Conservation (phyloP, 495 filamentous ascomycete species). For the Bacidia rubella region DNA sequence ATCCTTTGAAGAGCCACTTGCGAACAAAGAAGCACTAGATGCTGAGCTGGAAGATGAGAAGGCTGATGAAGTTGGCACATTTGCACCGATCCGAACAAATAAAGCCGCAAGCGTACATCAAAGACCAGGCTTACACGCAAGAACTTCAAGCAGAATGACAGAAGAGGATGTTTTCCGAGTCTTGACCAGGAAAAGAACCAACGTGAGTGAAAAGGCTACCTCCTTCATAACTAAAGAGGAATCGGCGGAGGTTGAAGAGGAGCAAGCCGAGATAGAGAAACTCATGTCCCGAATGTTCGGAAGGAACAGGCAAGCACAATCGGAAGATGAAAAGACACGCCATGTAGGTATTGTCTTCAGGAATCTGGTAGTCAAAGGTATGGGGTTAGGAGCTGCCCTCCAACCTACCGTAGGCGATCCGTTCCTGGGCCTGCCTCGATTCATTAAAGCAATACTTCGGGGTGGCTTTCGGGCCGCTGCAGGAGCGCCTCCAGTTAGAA, state of each 20-base stretch:
- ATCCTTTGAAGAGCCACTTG: no score
- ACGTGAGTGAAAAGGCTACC: conserved; percentile 11
- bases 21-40: no score
- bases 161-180: conserved; percentile 39
- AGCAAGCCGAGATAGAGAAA: conserved; percentile 43
- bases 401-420: conserved; percentile 53
- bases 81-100: neutral
- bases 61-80: neutral
- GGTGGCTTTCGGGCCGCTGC: conserved; percentile 26
- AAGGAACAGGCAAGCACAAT: conserved; percentile 41
- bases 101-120: neutral
- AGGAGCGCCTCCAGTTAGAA: conserved; percentile 35
- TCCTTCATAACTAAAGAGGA: conserved; percentile 12
- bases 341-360: conserved; percentile 47
- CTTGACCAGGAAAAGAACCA: conserved; percentile 37
- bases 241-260: conserved; percentile 28
- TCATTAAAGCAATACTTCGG: conserved; percentile 35
- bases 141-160: conserved; percentile 15
- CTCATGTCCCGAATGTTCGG: conserved; percentile 56
- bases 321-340: conserved; percentile 51
- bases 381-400: conserved; percentile 51
- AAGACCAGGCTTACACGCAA: neutral
- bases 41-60: no score
- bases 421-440: conserved; percentile 42
- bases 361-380: conserved; percentile 50